Evolutionary conservation across 345 rosid species (phyloP), one percentile per base, ranked within the genome.

Genomic region (Melaleuca alternifolia): DNA sequence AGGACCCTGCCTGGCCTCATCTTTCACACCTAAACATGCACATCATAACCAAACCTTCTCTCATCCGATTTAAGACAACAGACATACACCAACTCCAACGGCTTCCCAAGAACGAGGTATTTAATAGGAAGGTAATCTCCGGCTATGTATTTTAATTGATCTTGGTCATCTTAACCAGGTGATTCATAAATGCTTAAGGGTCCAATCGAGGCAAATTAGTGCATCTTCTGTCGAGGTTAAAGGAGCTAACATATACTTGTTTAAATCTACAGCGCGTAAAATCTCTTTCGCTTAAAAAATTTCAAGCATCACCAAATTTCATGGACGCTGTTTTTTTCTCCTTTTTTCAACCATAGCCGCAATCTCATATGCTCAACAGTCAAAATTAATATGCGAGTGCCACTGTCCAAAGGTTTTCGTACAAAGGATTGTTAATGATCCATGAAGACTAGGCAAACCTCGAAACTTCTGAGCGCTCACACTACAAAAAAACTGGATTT

Each of bases 321-420:
- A n/a, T 1, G 9, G 33, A 59, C 0, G 12, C 1, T n/a, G 12
- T 12, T 59, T 59, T 59, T 8, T 59, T 59, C 16, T 5, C 30
- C 65, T 5, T 54, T 59, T 59, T 5, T 57, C 28, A n/a, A 0
- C 65, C 65, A 59, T 6, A 24, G 0, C 24, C 24, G 10, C 61
- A 10, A 23, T 56, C 11, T 59, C 18, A 59, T 26, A 59, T 59
- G 33, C 65, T 59, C 28, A 59, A n/a, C 33, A 59, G 11, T 59
- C 33, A n/a, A 59, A 59, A 8, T 59, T 15, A 26, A 12, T 3
- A 11, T 59, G 65, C 33, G n/a, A 56, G 28, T 24, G 28, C 24
- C 61, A 56, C 24, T n/a, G 6, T 56, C 28, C 0, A 0, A 0
- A 24, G 61, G 24, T 10, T 56, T 56, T 11, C n/a, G 28, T 10